Evolutionary conservation across 2,329 filamentous ascomycete species (phyloP).

Genomic region (Hypomyces perniciosus): DNA sequence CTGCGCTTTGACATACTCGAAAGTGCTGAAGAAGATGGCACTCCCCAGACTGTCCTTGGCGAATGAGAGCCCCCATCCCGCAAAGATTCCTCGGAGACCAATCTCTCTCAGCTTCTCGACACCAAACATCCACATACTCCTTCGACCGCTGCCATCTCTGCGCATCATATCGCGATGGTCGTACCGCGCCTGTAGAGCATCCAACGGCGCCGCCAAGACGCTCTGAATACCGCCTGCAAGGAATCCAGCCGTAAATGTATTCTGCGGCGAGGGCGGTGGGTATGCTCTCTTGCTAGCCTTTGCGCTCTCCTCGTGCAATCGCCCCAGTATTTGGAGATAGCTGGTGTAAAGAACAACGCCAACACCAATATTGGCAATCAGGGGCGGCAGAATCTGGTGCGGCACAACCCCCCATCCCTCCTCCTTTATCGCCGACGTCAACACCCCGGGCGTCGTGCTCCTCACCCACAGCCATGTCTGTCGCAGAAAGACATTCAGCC

Average conservation of each 20-base stretch:
- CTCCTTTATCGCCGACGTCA: slow-evolving; percentile 60
- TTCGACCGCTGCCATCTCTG: slow-evolving; percentile 34
- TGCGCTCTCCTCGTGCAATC: slow-evolving; percentile 58
- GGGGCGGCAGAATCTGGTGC: slow-evolving; percentile 69
- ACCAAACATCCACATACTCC: slow-evolving; percentile 69
- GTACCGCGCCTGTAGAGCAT: slow-evolving; percentile 69
- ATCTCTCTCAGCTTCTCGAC: slow-evolving; percentile 61
- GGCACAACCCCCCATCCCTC: slow-evolving; percentile 70
- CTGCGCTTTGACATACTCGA: slow-evolving; percentile 72
- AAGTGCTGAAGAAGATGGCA: slow-evolving; percentile 67
- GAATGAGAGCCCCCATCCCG: slow-evolving; percentile 64
- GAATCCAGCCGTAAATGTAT: slow-evolving; percentile 65
- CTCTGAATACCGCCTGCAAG: slow-evolving; percentile 65
- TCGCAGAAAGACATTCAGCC: slow-evolving; percentile 27
- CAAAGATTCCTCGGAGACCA: slow-evolving; percentile 65
- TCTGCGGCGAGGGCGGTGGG: slow-evolving; percentile 56
- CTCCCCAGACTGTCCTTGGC: slow-evolving; percentile 64
- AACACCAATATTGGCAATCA: slow-evolving; percentile 68
- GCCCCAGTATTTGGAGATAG: slow-evolving; percentile 64
- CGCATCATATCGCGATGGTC: slow-evolving; percentile 49
- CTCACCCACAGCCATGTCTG: slow-evolving; percentile 47
- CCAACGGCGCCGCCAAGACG: slow-evolving; percentile 65
- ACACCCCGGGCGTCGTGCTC: slow-evolving; percentile 62
- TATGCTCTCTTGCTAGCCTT: slow-evolving; percentile 56
- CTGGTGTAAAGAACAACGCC: slow-evolving; percentile 70